Percentiles rank a stretch among this genome's conserved stretches.
Conservation (phyloP, 108 stramenopile species). For the Nitzschia sp. region DNA sequence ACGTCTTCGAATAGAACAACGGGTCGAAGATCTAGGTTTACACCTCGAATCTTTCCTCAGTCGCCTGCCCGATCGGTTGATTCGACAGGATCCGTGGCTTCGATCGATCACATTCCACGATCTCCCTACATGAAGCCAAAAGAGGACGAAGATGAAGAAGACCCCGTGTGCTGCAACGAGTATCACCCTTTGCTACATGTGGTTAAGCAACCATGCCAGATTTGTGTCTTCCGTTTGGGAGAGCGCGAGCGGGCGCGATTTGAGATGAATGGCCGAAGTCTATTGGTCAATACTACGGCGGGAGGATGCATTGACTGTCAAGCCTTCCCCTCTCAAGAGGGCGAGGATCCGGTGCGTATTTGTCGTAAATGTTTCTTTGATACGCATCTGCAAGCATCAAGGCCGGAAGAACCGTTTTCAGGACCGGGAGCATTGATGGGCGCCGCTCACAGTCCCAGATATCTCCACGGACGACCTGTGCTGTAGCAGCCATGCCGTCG, state of each 20-base stretch:
- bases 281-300: slow-evolving; percentile 14
- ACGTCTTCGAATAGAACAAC: background rate
- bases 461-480: background rate
- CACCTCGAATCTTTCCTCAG: slow-evolving; percentile 1
- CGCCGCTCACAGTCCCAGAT: background rate
- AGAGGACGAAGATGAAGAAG: slow-evolving; percentile 13
- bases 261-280: slow-evolving; percentile 36
- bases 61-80: slow-evolving; percentile 24
- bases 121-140: slow-evolving; percentile 2
- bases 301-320: slow-evolving; percentile 34
- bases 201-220: slow-evolving; percentile 16
- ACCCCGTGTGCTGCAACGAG: slow-evolving; percentile 9
- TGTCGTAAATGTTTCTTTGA: slow-evolving; percentile 42
- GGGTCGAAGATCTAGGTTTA: background rate
- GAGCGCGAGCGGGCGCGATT: slow-evolving; percentile 19
- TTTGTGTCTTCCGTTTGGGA: slow-evolving; percentile 34
- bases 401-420: slow-evolving; percentile 18
- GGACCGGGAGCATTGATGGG: slow-evolving; percentile 27
- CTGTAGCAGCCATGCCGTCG: too few relatives aligned
- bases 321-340: slow-evolving; percentile 35
- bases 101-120: slow-evolving; percentile 13
- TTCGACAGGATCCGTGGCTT: slow-evolving; percentile 18
- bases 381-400: slow-evolving; percentile 12
- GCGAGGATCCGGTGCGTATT: slow-evolving; percentile 34
- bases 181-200: slow-evolving; percentile 22